Percentiles rank a stretch among this genome's conserved stretches.
These are phyloP conservation scores for Ascochyta clinopodiicola DNA, from an alignment of 2,329 filamentous ascomycete genomes.

Conservation along the genomic window DNA sequence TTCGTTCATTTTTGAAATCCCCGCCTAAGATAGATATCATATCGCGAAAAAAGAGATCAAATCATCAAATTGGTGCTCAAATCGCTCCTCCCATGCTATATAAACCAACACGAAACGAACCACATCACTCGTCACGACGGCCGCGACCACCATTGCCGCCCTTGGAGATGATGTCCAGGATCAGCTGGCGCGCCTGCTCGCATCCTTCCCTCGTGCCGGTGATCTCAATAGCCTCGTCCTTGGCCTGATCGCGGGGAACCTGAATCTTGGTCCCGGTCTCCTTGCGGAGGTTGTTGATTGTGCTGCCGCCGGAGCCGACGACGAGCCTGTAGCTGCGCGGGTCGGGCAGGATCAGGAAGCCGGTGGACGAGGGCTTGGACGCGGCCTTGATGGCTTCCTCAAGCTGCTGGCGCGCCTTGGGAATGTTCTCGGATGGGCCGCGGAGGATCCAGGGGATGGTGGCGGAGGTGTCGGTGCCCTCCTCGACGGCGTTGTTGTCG, in stretches of 20 bases:
- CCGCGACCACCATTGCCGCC: constrained; percentile 7
- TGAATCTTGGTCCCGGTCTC: constrained; percentile 93
- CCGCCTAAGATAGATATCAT: too few species aligned
- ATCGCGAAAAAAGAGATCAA: too few species aligned
- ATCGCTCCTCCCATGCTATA: constrained; percentile 12
- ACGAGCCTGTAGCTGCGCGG: constrained; percentile 86
- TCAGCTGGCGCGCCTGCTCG: constrained; percentile 86
- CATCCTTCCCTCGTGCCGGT: constrained; percentile 79
- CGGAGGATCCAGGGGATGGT: constrained; percentile 90
- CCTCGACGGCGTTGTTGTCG: constrained; percentile 62
- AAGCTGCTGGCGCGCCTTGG: constrained; percentile 80
- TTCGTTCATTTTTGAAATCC: too few species aligned
- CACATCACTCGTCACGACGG: constrained; percentile 4
- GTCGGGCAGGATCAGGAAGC: constrained; percentile 89
- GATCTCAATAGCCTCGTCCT: constrained; percentile 87
- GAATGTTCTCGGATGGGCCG: constrained; percentile 77
- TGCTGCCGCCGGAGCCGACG: constrained; percentile 85
- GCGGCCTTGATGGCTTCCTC: constrained; percentile 75
- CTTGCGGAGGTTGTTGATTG: constrained; percentile 91
- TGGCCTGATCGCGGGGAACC: constrained; percentile 80
- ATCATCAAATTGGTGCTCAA: neutral
- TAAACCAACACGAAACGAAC: neutral
- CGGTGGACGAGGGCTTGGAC: constrained; percentile 72
- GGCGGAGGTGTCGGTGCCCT: constrained; percentile 58
- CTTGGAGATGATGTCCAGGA: constrained; percentile 74